Percentiles rank a stretch among this genome's conserved stretches.
Evolutionary conservation across 441 rosid species (phyloP).

Genomic region (Mallotus japonicus): DNA sequence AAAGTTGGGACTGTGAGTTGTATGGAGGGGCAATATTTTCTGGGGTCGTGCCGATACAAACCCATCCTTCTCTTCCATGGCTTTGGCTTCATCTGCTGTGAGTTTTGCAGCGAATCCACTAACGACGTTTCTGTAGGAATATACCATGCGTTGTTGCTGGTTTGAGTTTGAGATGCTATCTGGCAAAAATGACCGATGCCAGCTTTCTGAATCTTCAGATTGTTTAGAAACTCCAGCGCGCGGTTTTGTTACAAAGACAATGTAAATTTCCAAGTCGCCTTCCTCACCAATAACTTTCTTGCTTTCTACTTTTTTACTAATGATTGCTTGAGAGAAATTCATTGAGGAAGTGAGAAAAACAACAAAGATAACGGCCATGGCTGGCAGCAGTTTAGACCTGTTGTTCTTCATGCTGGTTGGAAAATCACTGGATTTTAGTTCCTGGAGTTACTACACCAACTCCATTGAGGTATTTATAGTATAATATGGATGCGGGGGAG

Average conservation of each 20-base stretch:
- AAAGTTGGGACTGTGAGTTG: constrained; percentile 49
- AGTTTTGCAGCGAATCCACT: constrained; percentile 56
- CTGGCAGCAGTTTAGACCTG: constrained; percentile 10
- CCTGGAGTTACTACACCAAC: neutral
- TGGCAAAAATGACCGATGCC: constrained; percentile 50
- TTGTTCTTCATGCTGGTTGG: constrained; percentile 22
- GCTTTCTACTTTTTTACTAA: neutral
- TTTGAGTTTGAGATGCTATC: constrained; percentile 13
- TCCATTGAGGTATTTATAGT: constrained; percentile 15
- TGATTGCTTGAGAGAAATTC: constrained; percentile 24
- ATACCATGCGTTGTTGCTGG: constrained; percentile 28
- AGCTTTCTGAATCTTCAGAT: constrained; percentile 26
- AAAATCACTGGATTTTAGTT: neutral
- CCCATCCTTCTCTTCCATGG: constrained; percentile 42
- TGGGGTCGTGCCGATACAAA: constrained; percentile 38
- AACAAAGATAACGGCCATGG: constrained; percentile 14
- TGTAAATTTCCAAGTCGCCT: constrained; percentile 35
- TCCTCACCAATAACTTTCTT: neutral
- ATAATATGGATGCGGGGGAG: neutral
- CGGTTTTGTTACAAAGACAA: constrained; percentile 42
- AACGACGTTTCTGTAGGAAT: constrained; percentile 34
- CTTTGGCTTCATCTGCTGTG: constrained; percentile 42
- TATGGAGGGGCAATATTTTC: constrained; percentile 33
- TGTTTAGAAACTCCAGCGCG: constrained; percentile 19
- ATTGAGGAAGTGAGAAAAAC: constrained; percentile 26